Conservation (phyloP, 1,139 yeast genomes). For the Magnusiomyces fungicola region DNA sequence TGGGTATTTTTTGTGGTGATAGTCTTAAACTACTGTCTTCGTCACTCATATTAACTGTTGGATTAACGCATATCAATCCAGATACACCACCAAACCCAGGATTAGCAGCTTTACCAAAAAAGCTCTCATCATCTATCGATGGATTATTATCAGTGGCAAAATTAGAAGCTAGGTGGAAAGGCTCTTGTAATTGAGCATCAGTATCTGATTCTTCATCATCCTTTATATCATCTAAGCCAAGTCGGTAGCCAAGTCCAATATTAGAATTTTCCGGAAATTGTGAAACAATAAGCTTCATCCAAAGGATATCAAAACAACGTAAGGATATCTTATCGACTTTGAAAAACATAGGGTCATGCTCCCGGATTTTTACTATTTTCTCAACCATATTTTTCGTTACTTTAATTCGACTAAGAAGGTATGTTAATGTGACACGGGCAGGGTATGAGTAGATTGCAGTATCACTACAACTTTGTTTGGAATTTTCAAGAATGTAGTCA, state of each 20-base stretch:
- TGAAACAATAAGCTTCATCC: slow-evolving; percentile 12
- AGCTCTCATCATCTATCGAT: too few species aligned
- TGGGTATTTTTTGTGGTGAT: too few species aligned
- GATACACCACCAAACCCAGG: too few species aligned
- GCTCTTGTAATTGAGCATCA: too few species aligned
- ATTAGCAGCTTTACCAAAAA: too few species aligned
- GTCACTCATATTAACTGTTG: neutral
- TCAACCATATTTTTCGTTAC: slow-evolving; percentile 9
- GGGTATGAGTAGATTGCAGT: slow-evolving; percentile 8
- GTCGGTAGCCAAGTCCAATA: too few species aligned
- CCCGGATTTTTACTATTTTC: slow-evolving; percentile 6
- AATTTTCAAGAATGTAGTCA: neutral
- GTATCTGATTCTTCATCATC: too few species aligned
- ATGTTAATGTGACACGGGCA: slow-evolving; percentile 12
- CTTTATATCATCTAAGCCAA: too few species aligned
- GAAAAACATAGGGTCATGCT: slow-evolving; percentile 9
- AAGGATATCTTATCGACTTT: slow-evolving; percentile 12
- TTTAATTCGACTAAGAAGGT: slow-evolving; percentile 11
- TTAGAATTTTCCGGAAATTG: slow-evolving; percentile 3
- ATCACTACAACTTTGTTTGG: neutral
- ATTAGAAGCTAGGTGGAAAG: too few species aligned
- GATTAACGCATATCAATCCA: neutral
- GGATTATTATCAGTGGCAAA: too few species aligned
- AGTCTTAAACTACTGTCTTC: neutral
- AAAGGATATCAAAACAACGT: slow-evolving; percentile 13